Percentiles rank a stretch among this genome's conserved stretches.
Conservation (phyloP, 2,329 filamentous ascomycete genomes). For the Claviceps humidiphila region DNA sequence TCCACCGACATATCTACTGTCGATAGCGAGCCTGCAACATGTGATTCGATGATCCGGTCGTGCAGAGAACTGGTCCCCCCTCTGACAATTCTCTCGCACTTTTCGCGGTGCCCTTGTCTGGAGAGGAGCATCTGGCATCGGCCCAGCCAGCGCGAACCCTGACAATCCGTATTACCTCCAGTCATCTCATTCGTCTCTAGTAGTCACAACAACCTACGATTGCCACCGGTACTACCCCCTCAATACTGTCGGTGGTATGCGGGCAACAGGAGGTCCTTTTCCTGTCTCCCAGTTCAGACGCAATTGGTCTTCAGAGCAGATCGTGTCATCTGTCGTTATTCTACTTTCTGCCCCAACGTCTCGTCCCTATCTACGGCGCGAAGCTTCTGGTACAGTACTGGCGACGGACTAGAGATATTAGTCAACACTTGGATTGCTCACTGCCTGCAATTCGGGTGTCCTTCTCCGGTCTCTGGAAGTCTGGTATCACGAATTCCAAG, state of each 20-base stretch:
- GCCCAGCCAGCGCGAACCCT: slow-evolving; percentile 2
- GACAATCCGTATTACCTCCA: slow-evolving; percentile 1
- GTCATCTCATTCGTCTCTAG: slow-evolving; percentile 3
- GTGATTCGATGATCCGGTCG: neutral
- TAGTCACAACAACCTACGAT: slow-evolving; percentile 6
- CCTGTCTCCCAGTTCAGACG: neutral
- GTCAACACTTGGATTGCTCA: neutral
- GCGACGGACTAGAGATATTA: neutral
- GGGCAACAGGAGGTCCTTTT: neutral
- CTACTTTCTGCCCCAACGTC: neutral
- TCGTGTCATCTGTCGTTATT: neutral
- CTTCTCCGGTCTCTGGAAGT: neutral
- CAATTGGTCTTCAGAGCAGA: neutral
- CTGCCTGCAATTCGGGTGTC: neutral
- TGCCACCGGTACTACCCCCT: neutral
- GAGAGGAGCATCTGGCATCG: neutral
- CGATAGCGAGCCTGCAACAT: neutral
- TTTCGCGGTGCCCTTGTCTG: neutral
- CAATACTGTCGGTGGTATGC: neutral
- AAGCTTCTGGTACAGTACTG: neutral
- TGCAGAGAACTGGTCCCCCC: slow-evolving; percentile 1
- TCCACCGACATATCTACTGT: neutral
- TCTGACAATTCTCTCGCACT: neutral
- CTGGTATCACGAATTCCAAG: neutral
- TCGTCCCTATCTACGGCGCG: neutral